phyloP scores from a whole-genome alignment of 164 flowering plant species.

The Berberis vulgaris region DNA sequence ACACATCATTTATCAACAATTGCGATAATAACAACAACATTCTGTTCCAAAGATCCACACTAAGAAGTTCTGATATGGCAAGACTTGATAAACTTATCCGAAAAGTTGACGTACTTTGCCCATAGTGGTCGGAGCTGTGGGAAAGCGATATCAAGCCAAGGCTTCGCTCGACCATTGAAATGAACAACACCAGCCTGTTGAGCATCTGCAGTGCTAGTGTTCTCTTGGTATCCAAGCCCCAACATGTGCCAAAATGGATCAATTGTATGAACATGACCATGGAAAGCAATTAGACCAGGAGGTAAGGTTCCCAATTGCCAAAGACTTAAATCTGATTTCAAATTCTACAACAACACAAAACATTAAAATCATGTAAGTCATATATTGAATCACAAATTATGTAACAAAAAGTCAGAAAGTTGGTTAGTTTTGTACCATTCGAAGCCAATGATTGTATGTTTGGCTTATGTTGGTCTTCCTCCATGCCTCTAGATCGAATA shows the following conservation, averaged over 20 bases:
- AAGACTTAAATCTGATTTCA: conserved; percentile 82
- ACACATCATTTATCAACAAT: neutral
- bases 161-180: conserved; percentile 93
- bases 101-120: conserved; percentile 75
- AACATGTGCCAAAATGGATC: conserved; percentile 97
- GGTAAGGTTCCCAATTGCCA: conserved; percentile 98
- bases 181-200: conserved; percentile 81
- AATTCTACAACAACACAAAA: conserved; percentile 48
- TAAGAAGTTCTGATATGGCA: conserved; percentile 61
- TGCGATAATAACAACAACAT: neutral
- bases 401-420: neutral
- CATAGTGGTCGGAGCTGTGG: conserved; percentile 68
- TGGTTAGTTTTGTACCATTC: conserved; percentile 35
- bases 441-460: conserved; percentile 78
- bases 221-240: conserved; percentile 92
- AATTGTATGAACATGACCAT: conserved; percentile 74
- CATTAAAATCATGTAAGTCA: neutral
- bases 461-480: conserved; percentile 75
- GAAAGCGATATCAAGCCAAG: conserved; percentile 94
- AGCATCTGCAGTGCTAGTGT: conserved; percentile 63
- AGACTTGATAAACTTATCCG: conserved; percentile 63
- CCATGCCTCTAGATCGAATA: conserved; percentile 89
- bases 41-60: conserved; percentile 7
- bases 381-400: neutral
- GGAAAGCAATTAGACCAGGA: conserved; percentile 91